Conservation (phyloP, 2,329 filamentous ascomycete genomes). For the Clarireedia paspali region DNA sequence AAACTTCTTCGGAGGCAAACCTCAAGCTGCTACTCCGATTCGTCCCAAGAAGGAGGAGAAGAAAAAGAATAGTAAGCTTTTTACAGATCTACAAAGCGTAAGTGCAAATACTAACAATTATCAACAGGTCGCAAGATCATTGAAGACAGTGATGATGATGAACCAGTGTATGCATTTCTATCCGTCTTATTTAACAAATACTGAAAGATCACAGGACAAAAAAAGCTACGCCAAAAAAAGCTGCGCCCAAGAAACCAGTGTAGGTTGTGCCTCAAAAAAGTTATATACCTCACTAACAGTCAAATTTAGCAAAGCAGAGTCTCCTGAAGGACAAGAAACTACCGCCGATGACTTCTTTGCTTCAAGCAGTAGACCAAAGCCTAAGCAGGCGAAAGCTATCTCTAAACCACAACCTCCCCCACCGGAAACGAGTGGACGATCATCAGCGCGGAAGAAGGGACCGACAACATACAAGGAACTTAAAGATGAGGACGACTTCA, state of each 20-base stretch:
- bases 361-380: constrained; percentile 25
- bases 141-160: constrained; percentile 76
- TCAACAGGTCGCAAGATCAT: constrained; percentile 59
- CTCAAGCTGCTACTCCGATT: constrained; percentile 33
- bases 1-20: constrained; percentile 78
- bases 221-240: constrained; percentile 47
- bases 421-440: constrained; percentile 18
- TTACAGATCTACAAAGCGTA: background rate
- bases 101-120: constrained; percentile 8
- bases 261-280: constrained; percentile 28
- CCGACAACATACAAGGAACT: constrained; percentile 17
- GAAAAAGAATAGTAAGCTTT: constrained; percentile 25
- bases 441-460: constrained; percentile 24
- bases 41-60: constrained; percentile 32
- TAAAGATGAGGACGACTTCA: constrained; percentile 45
- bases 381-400: constrained; percentile 21
- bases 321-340: constrained; percentile 28
- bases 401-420: constrained; percentile 18
- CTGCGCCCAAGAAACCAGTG: constrained; percentile 48
- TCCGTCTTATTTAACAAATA: constrained; percentile 3
- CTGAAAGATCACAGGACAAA: constrained; percentile 30
- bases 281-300: background rate
- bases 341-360: constrained; percentile 30
- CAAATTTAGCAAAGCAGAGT: constrained; percentile 23
- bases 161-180: constrained; percentile 33